Base-by-base conservation (phyloP, 805 yeast species). In the Candida ascalaphidarum region DNA sequence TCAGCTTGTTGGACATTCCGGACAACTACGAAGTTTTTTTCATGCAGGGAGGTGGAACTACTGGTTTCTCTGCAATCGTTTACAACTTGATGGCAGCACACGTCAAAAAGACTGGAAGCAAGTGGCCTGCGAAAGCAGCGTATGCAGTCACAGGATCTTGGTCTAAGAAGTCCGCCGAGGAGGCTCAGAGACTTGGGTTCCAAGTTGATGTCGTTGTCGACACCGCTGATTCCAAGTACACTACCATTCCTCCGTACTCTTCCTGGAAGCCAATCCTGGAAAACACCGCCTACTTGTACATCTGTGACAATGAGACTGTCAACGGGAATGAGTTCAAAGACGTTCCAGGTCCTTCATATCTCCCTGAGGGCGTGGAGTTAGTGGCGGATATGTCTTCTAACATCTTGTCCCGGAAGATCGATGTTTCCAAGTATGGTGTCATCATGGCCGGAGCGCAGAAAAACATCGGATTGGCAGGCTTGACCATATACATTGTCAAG, bases 371-470 rank as follows among this genome's bases (percentile, higher is more conserved):
- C 14, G 77, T 81, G 25, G 94, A 83, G 53, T 58, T 89, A 34
- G 96, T 86, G 11, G 89, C 95, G 16, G 99, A 92, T 53, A 77
- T 89, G 79, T 88, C 96, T 2, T 88, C 96, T 25, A 85, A 89
- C 55, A 80, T 92, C 48, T 65, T 92, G 40, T 83, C 95, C 14
- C 78, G 81, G 41, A 61, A 71, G 39, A 55, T 92, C 27, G 96
- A 89, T 45, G 80, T 92, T 23, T 62, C 82, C 31, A 78, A 83
- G 55, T 89, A 74, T 49, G 97, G 96, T 28, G 62, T 86, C 16
- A 78, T 92, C 36, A 77, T 88, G 74, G 98, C 96, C 12, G 99
- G 99, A 37, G 99, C 97, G 16, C 99, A 92, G 61, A 92, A 92
- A 60, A 92, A 92, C 55, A 85, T 92, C 49, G 98, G 99, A 31